phyloP scores from a whole-genome alignment of 495 filamentous ascomycete genomes.

The Aspergillus sclerotiicarbonarius region DNA sequence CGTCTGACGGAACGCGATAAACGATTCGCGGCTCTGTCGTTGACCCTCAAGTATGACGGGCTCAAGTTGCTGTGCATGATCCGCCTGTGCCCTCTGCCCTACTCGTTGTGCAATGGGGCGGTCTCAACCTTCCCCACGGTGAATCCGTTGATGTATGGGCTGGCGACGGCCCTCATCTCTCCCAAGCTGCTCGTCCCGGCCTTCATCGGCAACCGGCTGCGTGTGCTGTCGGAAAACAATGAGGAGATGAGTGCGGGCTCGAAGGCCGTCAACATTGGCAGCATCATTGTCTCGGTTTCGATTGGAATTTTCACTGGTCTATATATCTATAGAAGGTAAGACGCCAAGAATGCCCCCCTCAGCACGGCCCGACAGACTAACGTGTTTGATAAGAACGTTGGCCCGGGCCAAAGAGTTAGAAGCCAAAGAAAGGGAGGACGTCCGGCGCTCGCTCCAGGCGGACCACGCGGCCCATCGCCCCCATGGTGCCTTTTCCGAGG shows the following conservation, averaged over 20 bases:
- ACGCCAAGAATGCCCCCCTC: neutral
- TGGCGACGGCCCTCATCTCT: constrained; percentile 72
- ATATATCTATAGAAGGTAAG: constrained; percentile 75
- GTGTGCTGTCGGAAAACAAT: constrained; percentile 63
- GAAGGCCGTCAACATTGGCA: constrained; percentile 72
- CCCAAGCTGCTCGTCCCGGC: constrained; percentile 91
- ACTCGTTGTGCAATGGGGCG: constrained; percentile 90
- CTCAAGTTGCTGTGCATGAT: constrained; percentile 90
- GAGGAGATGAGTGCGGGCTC: constrained; percentile 53
- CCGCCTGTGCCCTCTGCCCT: constrained; percentile 89
- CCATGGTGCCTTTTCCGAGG: constrained; percentile 45
- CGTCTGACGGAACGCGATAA: constrained; percentile 77
- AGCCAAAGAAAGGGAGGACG: constrained; percentile 64
- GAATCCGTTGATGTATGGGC: constrained; percentile 66
- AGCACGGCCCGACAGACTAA: constrained; percentile 1
- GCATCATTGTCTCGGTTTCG: constrained; percentile 67
- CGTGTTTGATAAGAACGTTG: constrained; percentile 57
- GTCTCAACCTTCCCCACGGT: constrained; percentile 92
- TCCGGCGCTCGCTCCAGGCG: constrained; percentile 37
- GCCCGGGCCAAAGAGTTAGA: constrained; percentile 81
- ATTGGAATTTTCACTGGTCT: constrained; percentile 75
- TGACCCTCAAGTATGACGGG: constrained; percentile 77
- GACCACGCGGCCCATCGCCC: constrained; percentile 42
- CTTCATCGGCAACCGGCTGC: constrained; percentile 79
- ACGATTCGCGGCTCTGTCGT: constrained; percentile 66